Base-by-base conservation (phyloP, 2,329 filamentous ascomycete genomes). In the Cryphonectria carpinicola region DNA sequence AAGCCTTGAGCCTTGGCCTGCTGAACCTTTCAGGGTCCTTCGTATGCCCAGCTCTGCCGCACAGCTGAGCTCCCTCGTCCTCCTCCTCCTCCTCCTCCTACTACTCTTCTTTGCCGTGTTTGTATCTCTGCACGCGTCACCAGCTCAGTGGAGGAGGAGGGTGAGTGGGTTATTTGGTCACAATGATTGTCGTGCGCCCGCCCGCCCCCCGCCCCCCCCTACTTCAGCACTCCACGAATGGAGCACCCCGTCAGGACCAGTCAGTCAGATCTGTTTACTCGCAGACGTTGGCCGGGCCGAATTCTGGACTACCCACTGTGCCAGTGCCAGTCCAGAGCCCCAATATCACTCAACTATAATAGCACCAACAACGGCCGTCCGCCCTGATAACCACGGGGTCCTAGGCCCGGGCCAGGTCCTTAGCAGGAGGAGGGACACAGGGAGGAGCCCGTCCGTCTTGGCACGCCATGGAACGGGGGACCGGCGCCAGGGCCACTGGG, bases 401-500 rank as follows among this genome's bases (percentile, higher is more conserved):
- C 54, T 35, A n/a, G 54, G 14, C 14, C 52, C 46, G 52, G 52
- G 25, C 17, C 52, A 56, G 10, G 52, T 56, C 52, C 46, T 49
- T 49, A 49, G 22, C 46, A 49, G 46, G 46, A n/a, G 46, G n/a
- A 11, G 6, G 52, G 22, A 32, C 4, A 25, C 25, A 56, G 54
- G 25, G 54, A 58, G 28, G 14, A 32, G 22, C 58, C 58, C 19
- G 58, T 39, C 19, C 58, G 32, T 61, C 58, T 61, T 61, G 56
- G 56, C 56, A 61, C 56, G 56, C 32, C 32, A 61, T 61, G 56
- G 19, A 17, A 58, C 19, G 46, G 54, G 28, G 25, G 28, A 39
- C 37, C 54, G 54, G 54, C 46, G 67, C 65, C 25, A 56, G 67
- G 37, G 63, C 22, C 46, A 22, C 46, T 56, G 52, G 25, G 52